A percentile compares a stretch with the other conserved stretches of the same genome.
phyloP scores from a whole-genome alignment of 139 green algal genomes.

The Tetraselmis striata region DNA sequence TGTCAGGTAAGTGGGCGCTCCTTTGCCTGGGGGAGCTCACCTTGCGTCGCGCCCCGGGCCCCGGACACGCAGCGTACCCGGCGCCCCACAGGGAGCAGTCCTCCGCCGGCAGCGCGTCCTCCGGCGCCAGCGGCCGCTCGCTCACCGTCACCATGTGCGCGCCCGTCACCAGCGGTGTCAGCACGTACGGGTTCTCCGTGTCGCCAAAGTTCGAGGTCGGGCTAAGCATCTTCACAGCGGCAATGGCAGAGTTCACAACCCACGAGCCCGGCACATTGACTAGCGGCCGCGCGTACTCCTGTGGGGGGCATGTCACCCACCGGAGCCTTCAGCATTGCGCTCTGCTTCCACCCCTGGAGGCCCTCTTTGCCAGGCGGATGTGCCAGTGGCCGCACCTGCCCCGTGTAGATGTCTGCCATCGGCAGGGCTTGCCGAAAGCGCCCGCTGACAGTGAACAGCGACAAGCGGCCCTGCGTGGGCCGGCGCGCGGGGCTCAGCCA shows the following conservation, averaged over 20 bases:
- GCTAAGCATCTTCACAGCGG: not conserved
- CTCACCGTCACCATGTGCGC: not conserved
- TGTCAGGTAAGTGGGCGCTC: not conserved
- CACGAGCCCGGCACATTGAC: not conserved
- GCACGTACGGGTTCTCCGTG: not conserved
- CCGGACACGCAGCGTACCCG: not conserved
- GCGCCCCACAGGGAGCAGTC: not conserved
- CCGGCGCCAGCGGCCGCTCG: too few species aligned
- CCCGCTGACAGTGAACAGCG: not conserved
- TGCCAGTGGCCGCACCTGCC: not conserved
- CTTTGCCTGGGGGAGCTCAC: not conserved
- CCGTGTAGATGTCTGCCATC: not conserved
- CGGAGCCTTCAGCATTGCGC: too few species aligned
- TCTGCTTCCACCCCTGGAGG: too few species aligned
- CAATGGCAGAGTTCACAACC: not conserved
- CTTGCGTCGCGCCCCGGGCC: not conserved
- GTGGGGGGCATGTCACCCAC: too few species aligned
- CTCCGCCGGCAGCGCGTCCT: not conserved
- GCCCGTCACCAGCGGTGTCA: not conserved
- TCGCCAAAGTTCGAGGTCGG: not conserved
- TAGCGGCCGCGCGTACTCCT: not conserved
- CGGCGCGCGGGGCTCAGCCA: too few species aligned
- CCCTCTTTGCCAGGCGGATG: too few species aligned
- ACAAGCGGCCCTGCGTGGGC: not conserved
- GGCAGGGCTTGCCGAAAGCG: not conserved